Conservation (phyloP, 2,329 filamentous ascomycete species). For the Pleurostoma richardsiae region DNA sequence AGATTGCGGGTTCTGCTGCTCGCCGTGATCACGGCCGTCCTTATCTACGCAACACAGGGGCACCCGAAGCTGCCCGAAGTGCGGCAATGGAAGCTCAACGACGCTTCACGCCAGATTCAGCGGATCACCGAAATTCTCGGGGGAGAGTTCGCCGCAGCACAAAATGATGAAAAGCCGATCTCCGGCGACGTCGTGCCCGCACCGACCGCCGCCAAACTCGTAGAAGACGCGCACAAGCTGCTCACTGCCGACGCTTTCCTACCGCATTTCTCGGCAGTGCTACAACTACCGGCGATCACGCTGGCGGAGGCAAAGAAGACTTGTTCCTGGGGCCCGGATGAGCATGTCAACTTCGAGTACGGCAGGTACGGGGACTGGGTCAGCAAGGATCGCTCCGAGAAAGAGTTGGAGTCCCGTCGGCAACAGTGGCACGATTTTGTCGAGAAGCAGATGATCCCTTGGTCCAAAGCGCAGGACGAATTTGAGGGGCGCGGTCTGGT, state of each 20-base stretch:
- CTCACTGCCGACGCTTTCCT: slow-evolving; percentile 4
- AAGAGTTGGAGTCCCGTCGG: slow-evolving; percentile 4
- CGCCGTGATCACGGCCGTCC: too few relatives aligned
- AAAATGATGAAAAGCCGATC: too few relatives aligned
- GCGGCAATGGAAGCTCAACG: too few relatives aligned
- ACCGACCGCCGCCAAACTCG: not conserved
- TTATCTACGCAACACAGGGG: too few relatives aligned
- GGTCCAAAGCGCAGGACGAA: slow-evolving; percentile 3
- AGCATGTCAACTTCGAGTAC: slow-evolving; percentile 9
- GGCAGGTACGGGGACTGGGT: slow-evolving; percentile 5
- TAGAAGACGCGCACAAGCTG: slow-evolving; percentile 4
- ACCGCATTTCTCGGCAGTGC: slow-evolving; percentile 6
- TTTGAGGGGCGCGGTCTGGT: slow-evolving; percentile 22
- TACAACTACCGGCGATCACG: slow-evolving; percentile 1
- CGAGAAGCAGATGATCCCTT: slow-evolving; percentile 6
- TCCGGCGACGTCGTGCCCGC: too few relatives aligned
- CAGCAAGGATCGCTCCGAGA: slow-evolving; percentile 3
- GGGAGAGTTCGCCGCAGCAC: too few relatives aligned
- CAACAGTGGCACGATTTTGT: slow-evolving; percentile 1
- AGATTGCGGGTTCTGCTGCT: too few relatives aligned
- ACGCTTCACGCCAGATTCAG: too few relatives aligned
- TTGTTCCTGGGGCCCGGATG: slow-evolving; percentile 4
- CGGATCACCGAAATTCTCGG: too few relatives aligned
- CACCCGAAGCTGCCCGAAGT: too few relatives aligned
- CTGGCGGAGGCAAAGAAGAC: slow-evolving; percentile 6